These are phyloP conservation scores for Sarocladium oryzae DNA, from an alignment of 2,329 filamentous ascomycete species.

Conservation along the genomic window DNA sequence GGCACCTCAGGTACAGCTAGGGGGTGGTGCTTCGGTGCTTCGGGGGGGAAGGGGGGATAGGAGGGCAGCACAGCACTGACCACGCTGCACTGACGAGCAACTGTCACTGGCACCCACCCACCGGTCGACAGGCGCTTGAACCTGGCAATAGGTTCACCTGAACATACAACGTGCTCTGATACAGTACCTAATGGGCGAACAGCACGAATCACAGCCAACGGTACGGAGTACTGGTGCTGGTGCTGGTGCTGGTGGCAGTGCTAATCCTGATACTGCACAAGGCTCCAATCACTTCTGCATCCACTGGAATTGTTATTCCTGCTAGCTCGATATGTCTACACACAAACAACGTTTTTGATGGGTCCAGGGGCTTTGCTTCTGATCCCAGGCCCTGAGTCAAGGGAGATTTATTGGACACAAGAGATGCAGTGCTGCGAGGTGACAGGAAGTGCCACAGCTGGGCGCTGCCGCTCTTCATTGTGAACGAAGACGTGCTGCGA, in stretches of 20 bases:
- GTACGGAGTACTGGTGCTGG: too few relatives aligned
- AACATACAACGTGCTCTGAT: too few relatives aligned
- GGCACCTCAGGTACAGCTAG: not conserved
- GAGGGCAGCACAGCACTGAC: not conserved
- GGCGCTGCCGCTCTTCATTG: too few relatives aligned
- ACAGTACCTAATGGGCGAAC: too few relatives aligned
- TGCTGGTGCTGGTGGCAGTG: not conserved
- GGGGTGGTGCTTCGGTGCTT: not conserved
- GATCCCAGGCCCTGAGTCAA: not conserved
- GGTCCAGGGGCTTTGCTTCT: not conserved
- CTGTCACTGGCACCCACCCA: too few relatives aligned
- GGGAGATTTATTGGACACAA: not conserved
- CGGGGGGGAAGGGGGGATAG: not conserved
- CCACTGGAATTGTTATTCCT: not conserved
- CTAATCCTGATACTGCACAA: not conserved
- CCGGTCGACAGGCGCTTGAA: too few relatives aligned
- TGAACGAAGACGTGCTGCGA: too few relatives aligned
- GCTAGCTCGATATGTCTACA: not conserved
- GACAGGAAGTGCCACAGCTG: too few relatives aligned
- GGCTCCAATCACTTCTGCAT: not conserved
- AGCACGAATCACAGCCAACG: too few relatives aligned
- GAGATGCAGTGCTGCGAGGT: too few relatives aligned
- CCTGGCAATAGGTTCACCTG: too few relatives aligned
- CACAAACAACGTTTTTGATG: not conserved
- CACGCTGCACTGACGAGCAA: not conserved